Conservation (phyloP, 1,284 basidiomycete species). For the Meira miltonrushii region DNA sequence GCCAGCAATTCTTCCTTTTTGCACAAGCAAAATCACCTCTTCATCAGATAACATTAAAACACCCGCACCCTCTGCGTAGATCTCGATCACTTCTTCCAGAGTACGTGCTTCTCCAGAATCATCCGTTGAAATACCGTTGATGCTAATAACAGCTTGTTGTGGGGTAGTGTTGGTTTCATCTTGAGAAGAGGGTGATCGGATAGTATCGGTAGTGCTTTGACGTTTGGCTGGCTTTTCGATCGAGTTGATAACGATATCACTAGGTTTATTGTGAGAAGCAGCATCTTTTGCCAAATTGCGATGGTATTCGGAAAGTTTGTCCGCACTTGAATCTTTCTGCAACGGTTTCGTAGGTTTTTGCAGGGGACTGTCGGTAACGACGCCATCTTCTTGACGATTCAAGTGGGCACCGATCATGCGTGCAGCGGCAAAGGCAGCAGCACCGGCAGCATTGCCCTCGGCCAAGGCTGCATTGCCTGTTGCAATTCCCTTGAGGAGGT, state of each 20-base stretch:
- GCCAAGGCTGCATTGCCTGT: constrained; percentile 49
- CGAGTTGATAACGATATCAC: background rate
- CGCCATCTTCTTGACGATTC: constrained; percentile 8
- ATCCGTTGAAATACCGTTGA: constrained; percentile 22
- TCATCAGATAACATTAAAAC: constrained; percentile 73
- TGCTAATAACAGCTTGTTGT: constrained; percentile 23
- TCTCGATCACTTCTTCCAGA: constrained; percentile 74
- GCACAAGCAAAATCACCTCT: constrained; percentile 80
- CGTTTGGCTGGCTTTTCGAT: constrained; percentile 13
- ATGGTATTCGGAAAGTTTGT: constrained; percentile 11
- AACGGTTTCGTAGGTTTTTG: constrained; percentile 2
- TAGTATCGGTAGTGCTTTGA: constrained; percentile 23
- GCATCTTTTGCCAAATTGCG: constrained; percentile 16
- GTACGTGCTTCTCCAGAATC: constrained; percentile 46
- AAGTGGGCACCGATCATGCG: constrained; percentile 50
- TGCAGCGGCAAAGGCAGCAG: constrained; percentile 50
- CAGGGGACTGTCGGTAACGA: background rate
- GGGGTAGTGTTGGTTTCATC: constrained; percentile 17
- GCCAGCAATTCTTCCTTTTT: constrained; percentile 86
- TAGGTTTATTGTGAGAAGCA: background rate
- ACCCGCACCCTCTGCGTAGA: constrained; percentile 72
- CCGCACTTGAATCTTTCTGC: background rate
- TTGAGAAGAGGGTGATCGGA: constrained; percentile 13
- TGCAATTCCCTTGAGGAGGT: constrained; percentile 73
- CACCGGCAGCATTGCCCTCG: constrained; percentile 48